phyloP scores from a whole-genome alignment of 192 early-diverging fungal genomes.

The Coemansia erecta region DNA sequence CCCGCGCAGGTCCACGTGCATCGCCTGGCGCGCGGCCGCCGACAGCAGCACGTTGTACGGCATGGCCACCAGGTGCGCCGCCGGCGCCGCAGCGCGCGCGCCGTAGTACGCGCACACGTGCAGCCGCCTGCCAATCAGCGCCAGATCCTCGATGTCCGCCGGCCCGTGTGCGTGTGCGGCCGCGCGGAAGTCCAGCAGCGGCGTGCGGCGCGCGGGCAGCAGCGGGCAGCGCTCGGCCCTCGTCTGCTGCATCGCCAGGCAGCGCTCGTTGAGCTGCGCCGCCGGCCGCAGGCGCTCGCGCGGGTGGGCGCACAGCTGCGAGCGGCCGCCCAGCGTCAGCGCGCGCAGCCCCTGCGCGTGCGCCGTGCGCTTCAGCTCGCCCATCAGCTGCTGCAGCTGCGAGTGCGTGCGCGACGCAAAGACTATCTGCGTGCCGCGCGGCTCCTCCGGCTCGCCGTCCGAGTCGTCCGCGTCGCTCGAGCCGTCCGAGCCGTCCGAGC shows the following conservation, averaged over 20 bases:
- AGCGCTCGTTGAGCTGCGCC: conserved; percentile 70
- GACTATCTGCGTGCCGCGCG: conserved; percentile 45
- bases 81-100: conserved; percentile 53
- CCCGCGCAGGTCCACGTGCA: conserved; percentile 66
- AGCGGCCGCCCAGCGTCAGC: conserved; percentile 77
- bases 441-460: conserved; percentile 53
- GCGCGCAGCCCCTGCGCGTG: conserved; percentile 51
- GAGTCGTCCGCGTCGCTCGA: conserved; percentile 28
- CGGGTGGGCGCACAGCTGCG: conserved; percentile 84
- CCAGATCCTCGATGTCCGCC: conserved; percentile 85
- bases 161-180: conserved; percentile 45
- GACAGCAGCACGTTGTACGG: conserved; percentile 88
- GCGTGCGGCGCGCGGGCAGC: conserved; percentile 52
- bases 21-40: conserved; percentile 66
- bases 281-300: conserved; percentile 46
- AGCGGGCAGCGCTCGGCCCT: conserved; percentile 47
- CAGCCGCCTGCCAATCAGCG: conserved; percentile 57
- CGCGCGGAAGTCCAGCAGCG: conserved; percentile 61
- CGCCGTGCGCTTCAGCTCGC: conserved; percentile 77
- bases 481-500: conserved; percentile 20
- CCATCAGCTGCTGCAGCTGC: conserved; percentile 85
- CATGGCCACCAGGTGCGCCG: conserved; percentile 71
- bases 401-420: conserved; percentile 86
- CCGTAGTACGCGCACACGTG: conserved; percentile 85
- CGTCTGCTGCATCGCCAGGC: conserved; percentile 73